phyloP scores from a whole-genome alignment of 2,329 filamentous ascomycete species.

The Allantophomopsis lycopodina region DNA sequence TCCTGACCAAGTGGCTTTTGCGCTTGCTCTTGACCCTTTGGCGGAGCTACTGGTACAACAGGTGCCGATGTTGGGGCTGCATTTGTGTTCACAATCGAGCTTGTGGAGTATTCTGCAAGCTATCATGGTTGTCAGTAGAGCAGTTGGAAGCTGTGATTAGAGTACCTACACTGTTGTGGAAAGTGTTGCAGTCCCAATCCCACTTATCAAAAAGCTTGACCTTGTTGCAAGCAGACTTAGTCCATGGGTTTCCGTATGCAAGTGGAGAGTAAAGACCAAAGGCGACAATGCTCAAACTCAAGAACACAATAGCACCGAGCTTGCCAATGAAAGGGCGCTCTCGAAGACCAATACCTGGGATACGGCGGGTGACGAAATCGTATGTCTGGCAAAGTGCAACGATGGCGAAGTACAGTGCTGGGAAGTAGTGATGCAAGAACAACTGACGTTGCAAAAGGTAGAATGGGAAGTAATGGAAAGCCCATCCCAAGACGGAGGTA shows the following conservation, averaged over 20 bases:
- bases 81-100: constrained; percentile 9
- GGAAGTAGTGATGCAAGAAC: constrained; percentile 97
- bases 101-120: constrained; percentile 16
- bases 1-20: constrained; percentile 6
- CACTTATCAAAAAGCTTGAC: constrained; percentile 81
- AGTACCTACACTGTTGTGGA: constrained; percentile 68
- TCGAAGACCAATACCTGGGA: constrained; percentile 52
- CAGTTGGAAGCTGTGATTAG: constrained; percentile 16
- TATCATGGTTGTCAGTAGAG: constrained; percentile 5
- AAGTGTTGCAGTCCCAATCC: constrained; percentile 98
- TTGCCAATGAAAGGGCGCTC: constrained; percentile 63
- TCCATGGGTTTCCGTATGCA: constrained; percentile 91
- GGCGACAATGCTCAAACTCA: constrained; percentile 58
- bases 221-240: constrained; percentile 69
- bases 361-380: constrained; percentile 69
- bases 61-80: constrained; percentile 3
- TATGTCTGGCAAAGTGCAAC: constrained; percentile 80
- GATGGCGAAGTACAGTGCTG: constrained; percentile 88
- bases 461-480: constrained; percentile 97
- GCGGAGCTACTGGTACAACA: neutral
- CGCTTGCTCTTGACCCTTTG: neutral
- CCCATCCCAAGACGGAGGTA: constrained; percentile 82
- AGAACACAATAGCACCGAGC: constrained; percentile 57
- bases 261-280: constrained; percentile 83
- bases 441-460: constrained; percentile 96